phyloP scores from a whole-genome alignment of 2,329 filamentous ascomycete species.

The Capronia americana region DNA sequence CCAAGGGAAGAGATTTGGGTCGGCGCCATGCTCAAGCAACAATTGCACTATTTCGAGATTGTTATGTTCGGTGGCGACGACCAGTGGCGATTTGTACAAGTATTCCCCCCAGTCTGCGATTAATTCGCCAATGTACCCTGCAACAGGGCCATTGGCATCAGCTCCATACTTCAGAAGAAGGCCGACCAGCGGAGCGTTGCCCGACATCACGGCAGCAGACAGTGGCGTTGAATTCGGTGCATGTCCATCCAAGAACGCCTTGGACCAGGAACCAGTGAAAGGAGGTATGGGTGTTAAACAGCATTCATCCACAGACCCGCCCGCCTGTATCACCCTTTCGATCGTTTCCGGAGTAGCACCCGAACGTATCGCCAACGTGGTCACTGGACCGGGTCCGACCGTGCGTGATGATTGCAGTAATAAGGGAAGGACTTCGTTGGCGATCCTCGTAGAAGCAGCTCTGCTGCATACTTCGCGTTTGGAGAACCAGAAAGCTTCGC shows the following conservation, averaged over 20 bases:
- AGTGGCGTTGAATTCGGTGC: not conserved
- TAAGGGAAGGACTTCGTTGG: conserved; percentile 4
- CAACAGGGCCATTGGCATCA: conserved; percentile 7
- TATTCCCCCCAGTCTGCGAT: not conserved
- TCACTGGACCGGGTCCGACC: not conserved
- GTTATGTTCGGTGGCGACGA: not conserved
- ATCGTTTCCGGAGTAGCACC: conserved; percentile 10
- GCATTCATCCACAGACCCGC: conserved; percentile 8
- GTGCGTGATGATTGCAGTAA: not conserved
- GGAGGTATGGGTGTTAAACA: not conserved
- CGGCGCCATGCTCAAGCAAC: conserved; percentile 5
- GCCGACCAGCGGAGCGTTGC: not conserved
- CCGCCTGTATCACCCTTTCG: not conserved
- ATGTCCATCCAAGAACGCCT: not conserved
- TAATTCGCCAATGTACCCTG: not conserved
- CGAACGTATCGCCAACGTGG: not conserved
- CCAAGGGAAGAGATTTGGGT: conserved; percentile 9
- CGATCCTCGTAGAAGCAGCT: not conserved
- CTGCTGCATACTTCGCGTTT: not conserved
- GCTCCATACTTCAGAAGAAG: conserved; percentile 17
- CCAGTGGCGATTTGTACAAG: conserved; percentile 5
- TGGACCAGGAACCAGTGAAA: no score
- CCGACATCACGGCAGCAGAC: not conserved
- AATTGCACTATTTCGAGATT: conserved; percentile 5
- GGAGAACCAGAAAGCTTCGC: not conserved